These are phyloP conservation scores for Nannizziopsis barbatae DNA, from an alignment of 2,329 filamentous ascomycete genomes.

Conservation along the genomic window DNA sequence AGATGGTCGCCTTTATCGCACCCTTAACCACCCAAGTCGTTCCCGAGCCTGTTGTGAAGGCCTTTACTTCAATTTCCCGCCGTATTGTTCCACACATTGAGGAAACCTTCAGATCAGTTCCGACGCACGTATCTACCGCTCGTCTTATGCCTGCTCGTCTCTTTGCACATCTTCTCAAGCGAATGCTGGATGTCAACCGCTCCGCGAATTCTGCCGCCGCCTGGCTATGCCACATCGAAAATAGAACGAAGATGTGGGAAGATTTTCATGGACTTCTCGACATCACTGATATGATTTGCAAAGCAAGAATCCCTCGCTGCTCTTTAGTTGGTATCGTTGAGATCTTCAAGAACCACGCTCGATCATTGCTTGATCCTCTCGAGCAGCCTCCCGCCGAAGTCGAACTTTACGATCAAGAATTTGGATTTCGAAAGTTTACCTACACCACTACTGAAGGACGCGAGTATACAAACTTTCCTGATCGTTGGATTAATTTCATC, in stretches of 20 bases:
- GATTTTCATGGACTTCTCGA: conserved; percentile 51
- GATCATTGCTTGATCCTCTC: conserved; percentile 34
- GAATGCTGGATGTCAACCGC: conserved; percentile 80
- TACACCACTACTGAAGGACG: conserved; percentile 29
- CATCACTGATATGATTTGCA: conserved; percentile 32
- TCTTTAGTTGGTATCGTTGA: conserved; percentile 27
- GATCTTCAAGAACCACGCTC: conserved; percentile 36
- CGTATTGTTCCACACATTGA: conserved; percentile 70
- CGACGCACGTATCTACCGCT: conserved; percentile 71
- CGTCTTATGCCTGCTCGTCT: conserved; percentile 80
- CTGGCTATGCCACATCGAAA: conserved; percentile 77
- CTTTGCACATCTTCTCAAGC: conserved; percentile 75
- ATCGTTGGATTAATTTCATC: conserved; percentile 39
- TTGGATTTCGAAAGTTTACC: conserved; percentile 26
- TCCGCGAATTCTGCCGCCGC: conserved; percentile 90
- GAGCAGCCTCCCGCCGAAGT: conserved; percentile 26
- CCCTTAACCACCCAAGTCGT: conserved; percentile 84
- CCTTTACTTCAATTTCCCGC: conserved; percentile 75
- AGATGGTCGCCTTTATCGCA: conserved; percentile 86
- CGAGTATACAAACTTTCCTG: conserved; percentile 38
- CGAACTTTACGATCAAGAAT: conserved; percentile 25
- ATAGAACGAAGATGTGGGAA: conserved; percentile 87
- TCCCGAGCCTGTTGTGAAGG: conserved; percentile 75
- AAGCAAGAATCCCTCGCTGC: conserved; percentile 32
- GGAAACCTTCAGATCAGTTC: conserved; percentile 74